phyloP scores from a whole-genome alignment of 441 rosid genomes.

The Erysimum cheiri region DNA sequence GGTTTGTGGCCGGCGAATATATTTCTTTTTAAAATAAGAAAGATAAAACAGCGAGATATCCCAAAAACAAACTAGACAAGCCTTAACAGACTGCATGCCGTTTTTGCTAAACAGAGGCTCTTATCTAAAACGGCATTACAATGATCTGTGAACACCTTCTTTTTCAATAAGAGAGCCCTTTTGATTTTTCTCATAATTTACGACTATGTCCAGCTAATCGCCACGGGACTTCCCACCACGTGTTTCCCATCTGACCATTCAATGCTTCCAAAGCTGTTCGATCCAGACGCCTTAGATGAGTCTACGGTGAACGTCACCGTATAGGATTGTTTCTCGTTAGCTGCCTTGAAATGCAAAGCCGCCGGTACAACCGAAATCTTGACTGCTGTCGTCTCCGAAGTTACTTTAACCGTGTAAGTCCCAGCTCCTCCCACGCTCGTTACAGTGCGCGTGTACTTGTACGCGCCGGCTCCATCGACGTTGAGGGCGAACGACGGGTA shows the following conservation, averaged over 20 bases:
- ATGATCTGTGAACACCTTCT: not conserved
- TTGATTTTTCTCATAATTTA: slow-evolving; percentile 21
- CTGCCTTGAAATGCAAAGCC: slow-evolving; percentile 57
- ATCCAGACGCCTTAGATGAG: slow-evolving; percentile 44
- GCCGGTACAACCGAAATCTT: slow-evolving; percentile 72
- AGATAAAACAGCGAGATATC: slow-evolving; percentile 17
- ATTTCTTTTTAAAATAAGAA: not conserved
- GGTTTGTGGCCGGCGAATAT: slow-evolving; percentile 26
- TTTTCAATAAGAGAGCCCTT: slow-evolving; percentile 1
- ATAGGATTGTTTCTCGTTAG: slow-evolving; percentile 68
- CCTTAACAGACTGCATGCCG: slow-evolving; percentile 35
- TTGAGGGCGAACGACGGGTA: slow-evolving; percentile 69
- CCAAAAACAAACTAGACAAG: slow-evolving; percentile 23
- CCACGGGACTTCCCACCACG: slow-evolving; percentile 77
- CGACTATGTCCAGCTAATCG: slow-evolving; percentile 69
- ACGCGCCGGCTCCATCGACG: slow-evolving; percentile 45
- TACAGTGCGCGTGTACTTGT: slow-evolving; percentile 62
- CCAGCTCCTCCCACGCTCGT: slow-evolving; percentile 70
- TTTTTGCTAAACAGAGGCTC: slow-evolving; percentile 34
- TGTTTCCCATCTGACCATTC: slow-evolving; percentile 86
- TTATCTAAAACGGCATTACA: slow-evolving; percentile 31
- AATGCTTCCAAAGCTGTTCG: slow-evolving; percentile 60
- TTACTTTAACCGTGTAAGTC: slow-evolving; percentile 57
- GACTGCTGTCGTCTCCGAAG: slow-evolving; percentile 47
- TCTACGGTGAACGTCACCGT: slow-evolving; percentile 67